Conservation (phyloP, 768 basidiomycete species). For the Sarcodon aspratus region DNA sequence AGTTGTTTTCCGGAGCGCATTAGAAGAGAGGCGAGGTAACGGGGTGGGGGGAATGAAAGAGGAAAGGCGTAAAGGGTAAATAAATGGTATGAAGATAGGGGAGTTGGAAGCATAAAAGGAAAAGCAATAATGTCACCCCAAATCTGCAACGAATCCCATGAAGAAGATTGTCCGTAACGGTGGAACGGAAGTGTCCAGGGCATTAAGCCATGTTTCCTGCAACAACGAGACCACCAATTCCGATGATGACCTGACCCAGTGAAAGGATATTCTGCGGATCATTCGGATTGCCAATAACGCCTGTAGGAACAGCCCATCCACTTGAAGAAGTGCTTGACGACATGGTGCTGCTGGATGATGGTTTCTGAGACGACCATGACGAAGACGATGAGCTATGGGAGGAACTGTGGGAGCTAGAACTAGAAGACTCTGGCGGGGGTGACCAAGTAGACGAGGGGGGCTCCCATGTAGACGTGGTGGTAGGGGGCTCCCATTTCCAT, state of each 20-base stretch:
- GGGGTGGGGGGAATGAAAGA: no score
- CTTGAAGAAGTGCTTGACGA: slow-evolving; percentile 8
- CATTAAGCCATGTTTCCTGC: slow-evolving; percentile 4
- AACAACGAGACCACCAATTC: slow-evolving; percentile 12
- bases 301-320: slow-evolving; percentile 15
- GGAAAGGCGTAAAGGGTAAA: no score
- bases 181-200: no score
- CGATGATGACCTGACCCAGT: slow-evolving; percentile 18
- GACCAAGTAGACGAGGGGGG: slow-evolving; percentile 7
- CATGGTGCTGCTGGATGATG: slow-evolving; percentile 11
- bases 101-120: no score
- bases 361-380: slow-evolving; percentile 13
- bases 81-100: no score
- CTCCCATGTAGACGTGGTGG: slow-evolving; percentile 8
- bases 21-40: no score
- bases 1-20: no score
- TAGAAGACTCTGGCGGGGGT: slow-evolving; percentile 7
- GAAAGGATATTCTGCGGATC: slow-evolving; percentile 22
- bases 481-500: slow-evolving; percentile 4
- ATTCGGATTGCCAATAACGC: slow-evolving; percentile 21
- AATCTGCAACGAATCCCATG: no score
- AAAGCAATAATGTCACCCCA: no score
- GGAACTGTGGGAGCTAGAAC: slow-evolving; percentile 12
- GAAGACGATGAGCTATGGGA: slow-evolving; percentile 1
- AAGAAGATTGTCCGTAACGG: no score